These are phyloP conservation scores for Angomonas ambiguus DNA, from an alignment of 208 protist genomes.

Conservation along the genomic window DNA sequence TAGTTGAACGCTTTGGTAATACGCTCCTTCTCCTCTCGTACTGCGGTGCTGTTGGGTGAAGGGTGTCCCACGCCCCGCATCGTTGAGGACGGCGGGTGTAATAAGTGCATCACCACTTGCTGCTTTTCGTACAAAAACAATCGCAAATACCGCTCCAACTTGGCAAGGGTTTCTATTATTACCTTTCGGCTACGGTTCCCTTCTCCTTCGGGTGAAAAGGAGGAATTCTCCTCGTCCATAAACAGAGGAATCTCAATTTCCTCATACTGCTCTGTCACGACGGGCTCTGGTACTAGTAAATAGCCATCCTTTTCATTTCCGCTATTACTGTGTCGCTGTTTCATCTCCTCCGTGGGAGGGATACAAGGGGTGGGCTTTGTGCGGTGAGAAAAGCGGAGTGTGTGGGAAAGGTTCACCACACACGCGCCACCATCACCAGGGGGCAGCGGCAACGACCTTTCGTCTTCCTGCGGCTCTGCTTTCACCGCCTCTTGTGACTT, in stretches of 20 bases:
- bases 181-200: no score
- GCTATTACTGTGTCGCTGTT: constrained; percentile 4
- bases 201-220: no score
- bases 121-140: constrained; percentile 1
- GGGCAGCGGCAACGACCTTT: not conserved
- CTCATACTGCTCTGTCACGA: constrained; percentile 83
- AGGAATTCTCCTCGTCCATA: no score
- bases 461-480: constrained; percentile 2
- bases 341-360: constrained; percentile 35
- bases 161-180: no score
- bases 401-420: constrained; percentile 62
- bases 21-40: not conserved
- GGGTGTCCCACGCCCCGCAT: not conserved
- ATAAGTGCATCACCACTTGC: not conserved
- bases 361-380: constrained; percentile 33
- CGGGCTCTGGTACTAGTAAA: constrained; percentile 57
- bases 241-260: constrained; percentile 54
- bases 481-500: not conserved
- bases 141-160: constrained; percentile 4
- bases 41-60: not conserved
- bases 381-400: constrained; percentile 80
- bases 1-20: not conserved
- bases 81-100: not conserved
- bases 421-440: constrained; percentile 16
- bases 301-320: constrained; percentile 65